Percentiles rank a stretch among this genome's conserved stretches.
Conservation (phyloP, 1,284 basidiomycete species). For the Cutaneotrichosporon sp. region DNA sequence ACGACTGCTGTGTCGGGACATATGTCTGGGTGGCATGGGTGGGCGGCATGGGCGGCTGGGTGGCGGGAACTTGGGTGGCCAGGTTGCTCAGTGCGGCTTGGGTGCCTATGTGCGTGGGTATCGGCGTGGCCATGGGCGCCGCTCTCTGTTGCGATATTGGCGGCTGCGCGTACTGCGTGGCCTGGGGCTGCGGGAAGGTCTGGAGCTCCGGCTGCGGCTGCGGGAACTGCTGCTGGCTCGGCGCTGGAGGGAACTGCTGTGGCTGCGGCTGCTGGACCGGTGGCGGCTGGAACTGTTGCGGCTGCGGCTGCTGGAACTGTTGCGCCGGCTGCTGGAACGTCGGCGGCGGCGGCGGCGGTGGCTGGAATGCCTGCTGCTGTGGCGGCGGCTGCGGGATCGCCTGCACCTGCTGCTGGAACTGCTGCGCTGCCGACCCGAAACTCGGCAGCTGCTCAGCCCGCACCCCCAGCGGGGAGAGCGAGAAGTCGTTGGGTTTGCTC, state of each 20-base stretch:
- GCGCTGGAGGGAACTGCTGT: background rate
- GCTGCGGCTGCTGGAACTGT: background rate
- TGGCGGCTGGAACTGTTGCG: background rate
- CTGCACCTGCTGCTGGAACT: slow-evolving; percentile 8
- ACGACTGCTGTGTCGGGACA: background rate
- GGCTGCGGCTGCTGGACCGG: background rate
- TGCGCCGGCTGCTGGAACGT: background rate
- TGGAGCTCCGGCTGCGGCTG: background rate
- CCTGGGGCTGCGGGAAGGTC: background rate
- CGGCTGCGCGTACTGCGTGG: background rate
- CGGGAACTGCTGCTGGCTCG: background rate
- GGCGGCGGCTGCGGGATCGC: background rate
- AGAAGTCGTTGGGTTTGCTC: slow-evolving; percentile 4
- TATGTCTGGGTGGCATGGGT: background rate
- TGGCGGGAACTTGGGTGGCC: background rate
- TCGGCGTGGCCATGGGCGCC: background rate
- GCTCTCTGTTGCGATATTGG: too few relatives aligned
- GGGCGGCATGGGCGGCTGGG: slow-evolving; percentile 1
- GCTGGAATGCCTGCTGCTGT: background rate
- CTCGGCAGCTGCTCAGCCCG: background rate
- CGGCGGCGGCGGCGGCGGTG: background rate
- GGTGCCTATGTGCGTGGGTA: background rate
- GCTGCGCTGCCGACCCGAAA: background rate
- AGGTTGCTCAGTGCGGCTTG: background rate
- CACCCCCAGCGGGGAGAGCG: background rate